These are phyloP conservation scores for Schoenoplectus triqueter DNA, from an alignment of 202 grass and related monocot genomes.

Conservation along the genomic window DNA sequence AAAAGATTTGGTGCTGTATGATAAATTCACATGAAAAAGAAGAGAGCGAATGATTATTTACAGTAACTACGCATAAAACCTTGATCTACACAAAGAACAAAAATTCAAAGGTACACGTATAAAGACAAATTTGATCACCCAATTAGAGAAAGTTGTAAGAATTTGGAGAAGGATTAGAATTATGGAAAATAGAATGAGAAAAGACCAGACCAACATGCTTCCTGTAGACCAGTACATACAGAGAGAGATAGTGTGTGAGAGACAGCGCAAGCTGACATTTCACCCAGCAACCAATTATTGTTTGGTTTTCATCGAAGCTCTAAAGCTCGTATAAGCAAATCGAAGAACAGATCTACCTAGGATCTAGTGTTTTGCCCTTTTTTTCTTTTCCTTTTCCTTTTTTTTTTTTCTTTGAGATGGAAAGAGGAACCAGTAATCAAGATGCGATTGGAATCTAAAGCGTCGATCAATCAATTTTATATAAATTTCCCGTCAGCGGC, in stretches of 20 bases:
- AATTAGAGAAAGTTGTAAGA: background rate
- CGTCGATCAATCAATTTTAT: constrained; percentile 7
- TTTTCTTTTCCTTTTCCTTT: no score
- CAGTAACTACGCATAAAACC: background rate
- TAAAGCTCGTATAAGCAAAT: constrained; percentile 11
- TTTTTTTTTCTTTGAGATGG: background rate
- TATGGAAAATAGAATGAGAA: no score
- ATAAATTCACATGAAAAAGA: background rate
- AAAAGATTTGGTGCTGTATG: background rate
- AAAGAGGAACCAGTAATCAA: background rate
- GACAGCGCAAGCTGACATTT: background rate
- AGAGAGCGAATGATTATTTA: no score
- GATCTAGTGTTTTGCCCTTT: constrained; percentile 12
- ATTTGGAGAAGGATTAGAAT: background rate
- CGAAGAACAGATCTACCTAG: constrained; percentile 19
- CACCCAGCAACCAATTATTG: background rate
- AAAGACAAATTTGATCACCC: background rate
- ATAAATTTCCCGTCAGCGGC: background rate
- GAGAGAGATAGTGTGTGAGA: background rate
- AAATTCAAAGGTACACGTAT: background rate
- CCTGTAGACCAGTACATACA: background rate
- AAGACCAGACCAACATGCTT: background rate
- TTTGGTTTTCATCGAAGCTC: background rate
- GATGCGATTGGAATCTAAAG: background rate
- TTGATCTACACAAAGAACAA: constrained; percentile 1